phyloP scores from a whole-genome alignment of 805 yeast genomes.

The Brettanomyces custersianus region DNA sequence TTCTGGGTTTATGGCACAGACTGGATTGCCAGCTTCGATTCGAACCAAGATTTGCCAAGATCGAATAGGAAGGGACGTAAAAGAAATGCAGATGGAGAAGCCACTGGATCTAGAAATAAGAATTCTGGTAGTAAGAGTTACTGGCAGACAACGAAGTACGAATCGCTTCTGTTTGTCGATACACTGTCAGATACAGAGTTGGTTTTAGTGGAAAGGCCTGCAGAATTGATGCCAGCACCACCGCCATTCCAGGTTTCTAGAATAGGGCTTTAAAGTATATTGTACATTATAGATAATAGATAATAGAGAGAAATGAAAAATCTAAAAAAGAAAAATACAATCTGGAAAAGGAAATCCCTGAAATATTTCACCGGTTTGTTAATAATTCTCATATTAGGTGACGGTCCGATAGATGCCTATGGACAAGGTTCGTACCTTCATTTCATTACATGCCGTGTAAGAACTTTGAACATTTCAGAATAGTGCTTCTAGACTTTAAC shows the following conservation, averaged over 20 bases:
- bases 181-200: constrained; percentile 44
- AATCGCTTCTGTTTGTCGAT: constrained; percentile 58
- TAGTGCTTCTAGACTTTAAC: constrained; percentile 17
- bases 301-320: neutral
- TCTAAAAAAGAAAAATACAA: neutral
- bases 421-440: too few species aligned
- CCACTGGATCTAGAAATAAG: constrained; percentile 4
- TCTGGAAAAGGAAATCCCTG: too few species aligned
- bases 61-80: constrained; percentile 19
- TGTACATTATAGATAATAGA: neutral
- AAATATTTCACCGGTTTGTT: neutral
- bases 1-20: constrained; percentile 85
- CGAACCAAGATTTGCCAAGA: constrained; percentile 45
- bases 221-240: constrained; percentile 40
- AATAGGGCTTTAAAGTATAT: constrained; percentile 26
- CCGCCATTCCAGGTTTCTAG: constrained; percentile 62
- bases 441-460: constrained; percentile 4
- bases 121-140: constrained; percentile 36
- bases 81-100: constrained; percentile 25
- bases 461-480: constrained; percentile 6
- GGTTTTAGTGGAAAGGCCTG: constrained; percentile 70
- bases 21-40: constrained; percentile 73
- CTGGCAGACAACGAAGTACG: constrained; percentile 71
- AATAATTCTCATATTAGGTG: neutral
- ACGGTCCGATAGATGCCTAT: neutral